phyloP scores from a whole-genome alignment of 2,329 filamentous ascomycete species.

The Macrophomina phaseolina region DNA sequence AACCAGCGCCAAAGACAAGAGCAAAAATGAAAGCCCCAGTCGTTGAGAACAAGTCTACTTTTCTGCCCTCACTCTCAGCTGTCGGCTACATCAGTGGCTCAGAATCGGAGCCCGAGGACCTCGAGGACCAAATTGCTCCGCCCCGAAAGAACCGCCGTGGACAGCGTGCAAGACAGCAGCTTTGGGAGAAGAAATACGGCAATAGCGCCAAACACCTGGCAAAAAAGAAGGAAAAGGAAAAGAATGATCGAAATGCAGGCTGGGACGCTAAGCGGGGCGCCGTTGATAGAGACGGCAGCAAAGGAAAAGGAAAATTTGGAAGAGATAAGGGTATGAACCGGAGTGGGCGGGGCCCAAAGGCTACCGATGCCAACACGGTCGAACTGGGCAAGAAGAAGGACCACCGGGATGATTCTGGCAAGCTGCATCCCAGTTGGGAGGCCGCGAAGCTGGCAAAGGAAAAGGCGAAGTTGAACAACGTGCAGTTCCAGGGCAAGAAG shows the following conservation, averaged over 20 bases:
- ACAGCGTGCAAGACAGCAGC: conserved; percentile 76
- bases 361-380: conserved; percentile 41
- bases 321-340: conserved; percentile 33
- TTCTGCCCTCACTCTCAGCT: conserved; percentile 76
- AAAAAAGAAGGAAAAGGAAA: conserved; percentile 43
- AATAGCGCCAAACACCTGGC: conserved; percentile 70
- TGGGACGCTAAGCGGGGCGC: conserved; percentile 67
- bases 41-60: conserved; percentile 58
- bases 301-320: conserved; percentile 33
- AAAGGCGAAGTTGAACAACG: conserved; percentile 48
- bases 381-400: conserved; percentile 37
- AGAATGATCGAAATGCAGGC: conserved; percentile 53
- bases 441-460: conserved; percentile 66
- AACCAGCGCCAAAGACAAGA: conserved; percentile 33
- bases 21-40: conserved; percentile 39
- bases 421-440: conserved; percentile 69
- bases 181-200: conserved; percentile 83
- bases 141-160: conserved; percentile 75
- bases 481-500: conserved; percentile 65
- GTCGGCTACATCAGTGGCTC: conserved; percentile 80
- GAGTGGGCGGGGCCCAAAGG: conserved; percentile 36
- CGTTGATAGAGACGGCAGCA: conserved; percentile 32
- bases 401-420: conserved; percentile 54
- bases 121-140: conserved; percentile 55
- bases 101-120: conserved; percentile 64